Base-by-base conservation (phyloP, 1,284 basidiomycete genomes). In the Wolfiporia cocos region DNA sequence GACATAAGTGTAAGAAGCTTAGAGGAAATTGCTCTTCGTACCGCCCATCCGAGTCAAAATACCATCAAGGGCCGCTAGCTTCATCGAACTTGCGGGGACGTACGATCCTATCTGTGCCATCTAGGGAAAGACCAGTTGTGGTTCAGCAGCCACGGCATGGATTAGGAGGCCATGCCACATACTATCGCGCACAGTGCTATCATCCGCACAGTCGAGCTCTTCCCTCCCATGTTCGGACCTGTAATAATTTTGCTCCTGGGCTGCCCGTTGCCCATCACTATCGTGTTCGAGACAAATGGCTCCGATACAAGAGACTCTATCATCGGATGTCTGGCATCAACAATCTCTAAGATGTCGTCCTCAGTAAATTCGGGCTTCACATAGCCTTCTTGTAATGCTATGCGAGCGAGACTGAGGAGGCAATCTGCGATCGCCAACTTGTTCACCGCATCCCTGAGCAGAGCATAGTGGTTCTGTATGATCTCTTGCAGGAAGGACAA, bases 41-140 rank as follows among this genome's bases (percentile, higher is more conserved):
- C 84, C 86, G 54, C 81, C 89, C 91, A 92, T 91, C 38, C 92
- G 71, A 1, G 92, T 94, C 17, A 89, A 72, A 11, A 98, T 80
- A 0, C 83, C 81, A 58, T 98, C 94, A 42, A 92, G 73, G 35
- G 93, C 67, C 5, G 86, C 78, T 34, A 97, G 62, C 45, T 64
- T 80, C 33, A 88, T 86, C 0, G 75, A 72, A 9, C 66, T 59
- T 0, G 92, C 92, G 5, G 95, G 82, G 3, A 87, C 81, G 51
- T 86, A 86, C 17, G 81, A 83, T 17, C 85, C 86, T 7, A 71
- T 59, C 42, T 73, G 69, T 3, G 69, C 65, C 64, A 73, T 69
- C 59, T 61, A 28, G 7, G 15, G 14, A 11, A 11, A 20, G 23
- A 22, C 20, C 6, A 33, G 22, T 24, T 12, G 11, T 12, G 12